phyloP scores from a whole-genome alignment of 306 rosid species.

The Benincasa hispida region DNA sequence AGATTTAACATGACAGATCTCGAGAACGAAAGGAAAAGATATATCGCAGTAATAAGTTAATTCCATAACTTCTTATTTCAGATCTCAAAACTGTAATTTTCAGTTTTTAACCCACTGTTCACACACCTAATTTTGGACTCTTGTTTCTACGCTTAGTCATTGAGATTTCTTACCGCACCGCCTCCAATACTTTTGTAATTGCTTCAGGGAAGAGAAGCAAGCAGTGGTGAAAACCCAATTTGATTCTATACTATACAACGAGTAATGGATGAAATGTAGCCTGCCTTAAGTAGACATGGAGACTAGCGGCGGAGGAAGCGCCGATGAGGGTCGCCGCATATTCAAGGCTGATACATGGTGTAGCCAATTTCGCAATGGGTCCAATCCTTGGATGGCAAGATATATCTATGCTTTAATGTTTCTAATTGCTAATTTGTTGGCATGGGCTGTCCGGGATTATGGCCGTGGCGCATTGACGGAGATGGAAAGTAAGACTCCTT shows the following conservation, averaged over 20 bases:
- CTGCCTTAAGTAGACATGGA: background rate
- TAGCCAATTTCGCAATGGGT: slow-evolving; percentile 42
- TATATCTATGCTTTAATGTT: slow-evolving; percentile 76
- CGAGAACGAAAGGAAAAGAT: background rate
- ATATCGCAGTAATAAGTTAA: background rate
- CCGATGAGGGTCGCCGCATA: background rate
- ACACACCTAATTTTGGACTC: background rate
- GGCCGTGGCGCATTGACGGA: slow-evolving; percentile 35
- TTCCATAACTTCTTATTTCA: background rate
- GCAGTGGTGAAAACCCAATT: background rate
- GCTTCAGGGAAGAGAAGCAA: background rate
- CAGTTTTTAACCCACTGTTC: background rate
- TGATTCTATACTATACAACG: background rate
- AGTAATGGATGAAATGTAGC: slow-evolving; percentile 3
- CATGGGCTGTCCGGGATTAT: slow-evolving; percentile 93
- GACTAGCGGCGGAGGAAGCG: background rate
- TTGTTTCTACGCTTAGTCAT: background rate
- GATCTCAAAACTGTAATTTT: background rate
- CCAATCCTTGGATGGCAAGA: slow-evolving; percentile 97
- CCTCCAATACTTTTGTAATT: background rate
- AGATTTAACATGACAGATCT: background rate
- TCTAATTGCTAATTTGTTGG: slow-evolving; percentile 51
- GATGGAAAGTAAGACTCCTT: slow-evolving; percentile 50
- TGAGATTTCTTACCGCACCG: background rate
- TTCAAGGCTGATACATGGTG: slow-evolving; percentile 8